Evolutionary conservation across 768 basidiomycete species (phyloP).

Genomic region (Glaciozyma martinii): DNA sequence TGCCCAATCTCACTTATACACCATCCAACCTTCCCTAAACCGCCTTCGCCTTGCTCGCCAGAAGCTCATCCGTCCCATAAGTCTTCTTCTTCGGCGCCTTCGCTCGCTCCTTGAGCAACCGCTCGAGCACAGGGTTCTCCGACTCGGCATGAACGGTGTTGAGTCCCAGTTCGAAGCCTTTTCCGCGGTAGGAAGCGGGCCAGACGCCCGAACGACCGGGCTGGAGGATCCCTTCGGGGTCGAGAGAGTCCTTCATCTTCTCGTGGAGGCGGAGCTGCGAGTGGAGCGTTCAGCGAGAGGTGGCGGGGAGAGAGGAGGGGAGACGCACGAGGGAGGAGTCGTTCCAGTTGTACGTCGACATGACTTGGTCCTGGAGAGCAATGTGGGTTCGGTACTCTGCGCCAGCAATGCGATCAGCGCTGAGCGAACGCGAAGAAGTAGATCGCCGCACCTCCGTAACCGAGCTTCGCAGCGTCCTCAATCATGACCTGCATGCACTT

Average conservation of each 20-base stretch:
- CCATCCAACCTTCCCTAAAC: too few relatives aligned
- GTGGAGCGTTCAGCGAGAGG: not conserved
- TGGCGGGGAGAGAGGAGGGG: not conserved
- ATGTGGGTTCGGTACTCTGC: not conserved
- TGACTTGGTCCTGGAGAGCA: not conserved
- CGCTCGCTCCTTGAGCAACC: not conserved
- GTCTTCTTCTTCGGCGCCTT: not conserved
- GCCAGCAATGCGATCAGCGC: not conserved
- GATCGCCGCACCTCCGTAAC: slow-evolving; percentile 5
- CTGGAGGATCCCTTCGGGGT: slow-evolving; percentile 14
- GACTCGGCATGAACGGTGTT: not conserved
- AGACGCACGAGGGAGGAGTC: not conserved
- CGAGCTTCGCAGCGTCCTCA: slow-evolving; percentile 8
- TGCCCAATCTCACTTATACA: too few relatives aligned
- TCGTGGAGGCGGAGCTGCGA: slow-evolving; percentile 4
- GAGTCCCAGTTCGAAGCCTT: slow-evolving; percentile 2
- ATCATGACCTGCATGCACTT: slow-evolving; percentile 11
- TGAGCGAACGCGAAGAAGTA: not conserved
- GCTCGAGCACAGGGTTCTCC: not conserved
- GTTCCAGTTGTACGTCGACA: not conserved
- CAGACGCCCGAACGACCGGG: slow-evolving; percentile 12
- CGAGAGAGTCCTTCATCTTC: slow-evolving; percentile 14
- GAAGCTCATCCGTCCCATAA: not conserved
- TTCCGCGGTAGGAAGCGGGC: slow-evolving; percentile 6
- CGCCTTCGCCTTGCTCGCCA: not conserved